Conservation (phyloP, 345 rosid genomes). For the Hibiscus syriacus region DNA sequence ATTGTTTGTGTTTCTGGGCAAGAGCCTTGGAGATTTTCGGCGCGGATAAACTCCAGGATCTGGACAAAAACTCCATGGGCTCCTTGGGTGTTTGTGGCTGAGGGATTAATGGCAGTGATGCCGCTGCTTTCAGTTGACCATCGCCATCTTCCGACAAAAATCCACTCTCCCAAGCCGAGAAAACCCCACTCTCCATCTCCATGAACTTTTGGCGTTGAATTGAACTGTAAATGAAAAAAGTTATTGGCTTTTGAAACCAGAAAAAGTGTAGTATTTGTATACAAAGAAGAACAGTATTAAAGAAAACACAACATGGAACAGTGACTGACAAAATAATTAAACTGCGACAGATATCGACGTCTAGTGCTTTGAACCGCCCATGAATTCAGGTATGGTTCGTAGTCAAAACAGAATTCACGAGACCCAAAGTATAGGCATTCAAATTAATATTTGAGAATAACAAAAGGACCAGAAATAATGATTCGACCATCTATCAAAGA, state of each 20-base stretch:
- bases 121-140: slow-evolving; percentile 22
- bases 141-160: slow-evolving; percentile 41
- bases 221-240: too few relatives aligned
- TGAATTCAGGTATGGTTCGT: slow-evolving; percentile 18
- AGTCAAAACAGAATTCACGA: slow-evolving; percentile 21
- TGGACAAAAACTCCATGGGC: slow-evolving; percentile 87
- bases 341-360: slow-evolving; percentile 16
- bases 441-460: not conserved
- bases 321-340: slow-evolving; percentile 20
- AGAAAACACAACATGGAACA: not conserved
- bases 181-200: slow-evolving; percentile 45
- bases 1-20: slow-evolving; percentile 56
- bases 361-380: slow-evolving; percentile 43
- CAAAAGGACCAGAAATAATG: not conserved
- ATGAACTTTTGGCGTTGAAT: not conserved
- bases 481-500: not conserved
- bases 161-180: slow-evolving; percentile 35
- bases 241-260: slow-evolving; percentile 3
- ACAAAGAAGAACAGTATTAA: too few relatives aligned
- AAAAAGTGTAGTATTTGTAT: not conserved
- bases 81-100: slow-evolving; percentile 82
- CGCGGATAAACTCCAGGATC: slow-evolving; percentile 93
- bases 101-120: slow-evolving; percentile 47
- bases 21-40: slow-evolving; percentile 90
- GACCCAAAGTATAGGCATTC: slow-evolving; percentile 15